Base-by-base conservation (phyloP, 441 rosid genomes). In the Erysimum pusillum region DNA sequence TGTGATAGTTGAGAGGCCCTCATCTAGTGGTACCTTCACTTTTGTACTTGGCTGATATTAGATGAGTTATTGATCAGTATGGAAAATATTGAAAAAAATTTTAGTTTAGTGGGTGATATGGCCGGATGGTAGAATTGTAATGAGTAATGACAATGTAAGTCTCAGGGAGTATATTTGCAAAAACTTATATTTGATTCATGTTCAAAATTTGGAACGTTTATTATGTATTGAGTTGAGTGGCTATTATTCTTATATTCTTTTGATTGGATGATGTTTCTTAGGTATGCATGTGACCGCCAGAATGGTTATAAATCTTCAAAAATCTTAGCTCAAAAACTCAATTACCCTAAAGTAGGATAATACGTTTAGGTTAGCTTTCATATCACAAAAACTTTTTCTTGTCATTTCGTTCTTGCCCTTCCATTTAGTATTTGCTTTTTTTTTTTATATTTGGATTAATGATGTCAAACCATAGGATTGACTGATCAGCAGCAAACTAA, bases 401-500 rank as follows among this genome's bases (percentile, higher is more conserved):
- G 71, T 45, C 65, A 35, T 68, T 75, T 68, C 38, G 61, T 68
- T 68, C 38, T 68, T 68, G 74, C 56, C 31, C 8, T 53, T 69
- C 5, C 5, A 8, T 18, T 11, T 12, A 35, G 25, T 68, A n/a
- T 22, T 22, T 15, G 28, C 32, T 41, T 42, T 10, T 14, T 41
- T 20, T 20, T n/a, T 25, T 1, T 25, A 25, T 62, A 52, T 54
- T n/a, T 61, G 7, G 70, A 76, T 76, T 56, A 38, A 38, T 20
- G 15, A 71, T 71, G 67, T 71, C 67, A 64, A 77, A 70, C 65
- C 70, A 69, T n/a, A 63, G 34, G 66, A 76, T 53, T 76, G 65
- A n/a, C 70, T 76, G 58, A 68, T 53, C 59, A 42, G 44, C 70
- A 76, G 63, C 61, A 71, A 77, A 63, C 56, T 71, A 77, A 71